Base-by-base conservation (phyloP, 768 basidiomycete genomes). In the Sistotremastrum niveocremeum region DNA sequence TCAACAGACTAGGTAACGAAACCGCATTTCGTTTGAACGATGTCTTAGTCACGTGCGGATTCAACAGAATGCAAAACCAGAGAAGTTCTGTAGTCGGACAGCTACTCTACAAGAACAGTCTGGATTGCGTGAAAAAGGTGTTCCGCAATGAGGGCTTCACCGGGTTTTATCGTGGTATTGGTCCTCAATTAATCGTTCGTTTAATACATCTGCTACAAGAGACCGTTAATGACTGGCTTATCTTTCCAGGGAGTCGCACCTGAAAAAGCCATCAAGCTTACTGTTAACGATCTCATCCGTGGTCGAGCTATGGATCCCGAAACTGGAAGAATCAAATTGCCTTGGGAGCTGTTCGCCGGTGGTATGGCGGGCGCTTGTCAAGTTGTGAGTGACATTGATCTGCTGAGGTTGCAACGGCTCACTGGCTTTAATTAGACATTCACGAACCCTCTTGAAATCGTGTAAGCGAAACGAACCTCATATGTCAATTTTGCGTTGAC, bases 181-280 rank as follows among this genome's bases (percentile, higher is more conserved):
- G 89, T 6, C 93, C 95, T 36, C 95, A 99, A 56, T 72, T 99
- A 40, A 72, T 98, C 54, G 94, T 88, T 57, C 54, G 5, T 32
- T 10, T 32, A 31, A 11, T 28, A 11, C 37, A 7, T n/a, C 34
- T n/a, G 33, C 8, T 46, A n/a, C 44, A 31, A 8, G 12, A 48
- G 35, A 29, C 12, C 37, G n/a, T 32, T 43, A 8, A 30, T 42
- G 36, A 35, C 36, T 38, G 31, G 12, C 51, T 42, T 20, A 7
- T 37, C 30, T 34, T 41, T 44, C 41, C 51, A 93, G 89, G 90
- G 90, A 49, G 88, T 95, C 42, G 90, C 90, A 34, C 90, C 90
- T 7, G 90, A 95, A 63, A 95, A 95, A 68, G 95, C 95, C 7
- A 95, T 99, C 64, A 99, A 99, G 62, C 65, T 99, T 50, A 95